phyloP scores from a whole-genome alignment of 345 rosid genomes.

The Psidium friedrichsthalianum region DNA sequence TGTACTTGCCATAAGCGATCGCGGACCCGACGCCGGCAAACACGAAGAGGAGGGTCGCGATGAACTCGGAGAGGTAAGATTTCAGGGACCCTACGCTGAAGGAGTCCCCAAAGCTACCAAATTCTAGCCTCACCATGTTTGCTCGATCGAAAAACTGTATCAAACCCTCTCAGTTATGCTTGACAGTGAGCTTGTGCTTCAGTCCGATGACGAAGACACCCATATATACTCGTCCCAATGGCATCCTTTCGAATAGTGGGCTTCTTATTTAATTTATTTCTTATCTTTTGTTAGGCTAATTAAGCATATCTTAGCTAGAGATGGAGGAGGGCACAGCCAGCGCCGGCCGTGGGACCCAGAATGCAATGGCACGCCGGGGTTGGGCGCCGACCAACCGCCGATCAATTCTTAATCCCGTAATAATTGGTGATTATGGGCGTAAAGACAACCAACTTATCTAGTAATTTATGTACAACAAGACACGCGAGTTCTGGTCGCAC shows the following conservation, averaged over 20 bases:
- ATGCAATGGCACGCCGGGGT: constrained; percentile 1
- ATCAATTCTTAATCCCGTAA: constrained; percentile 6
- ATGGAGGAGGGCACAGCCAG: constrained; percentile 12
- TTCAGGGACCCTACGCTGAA: constrained; percentile 58
- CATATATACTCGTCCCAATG: background rate
- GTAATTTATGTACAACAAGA: constrained; percentile 8
- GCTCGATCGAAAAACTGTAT: background rate
- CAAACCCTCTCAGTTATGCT: background rate
- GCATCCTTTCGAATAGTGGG: background rate
- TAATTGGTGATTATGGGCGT: constrained; percentile 25
- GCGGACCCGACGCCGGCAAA: constrained; percentile 97
- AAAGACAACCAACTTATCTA: constrained; percentile 20
- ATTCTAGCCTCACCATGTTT: constrained; percentile 65
- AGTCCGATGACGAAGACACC: background rate
- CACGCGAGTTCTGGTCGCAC: background rate
- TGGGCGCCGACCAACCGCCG: constrained; percentile 46
- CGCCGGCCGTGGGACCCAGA: constrained; percentile 37
- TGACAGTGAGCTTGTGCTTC: background rate
- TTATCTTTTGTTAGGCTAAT: background rate
- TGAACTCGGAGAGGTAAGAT: constrained; percentile 74
- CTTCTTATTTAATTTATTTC: background rate
- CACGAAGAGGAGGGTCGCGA: constrained; percentile 82
- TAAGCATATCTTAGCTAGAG: background rate
- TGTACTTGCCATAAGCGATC: constrained; percentile 41
- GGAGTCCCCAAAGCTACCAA: constrained; percentile 71